Percentiles rank a stretch among this genome's conserved stretches.
These are phyloP conservation scores for Albifimbria verrucaria DNA, from an alignment of 2,329 filamentous ascomycete genomes.

Conservation along the genomic window DNA sequence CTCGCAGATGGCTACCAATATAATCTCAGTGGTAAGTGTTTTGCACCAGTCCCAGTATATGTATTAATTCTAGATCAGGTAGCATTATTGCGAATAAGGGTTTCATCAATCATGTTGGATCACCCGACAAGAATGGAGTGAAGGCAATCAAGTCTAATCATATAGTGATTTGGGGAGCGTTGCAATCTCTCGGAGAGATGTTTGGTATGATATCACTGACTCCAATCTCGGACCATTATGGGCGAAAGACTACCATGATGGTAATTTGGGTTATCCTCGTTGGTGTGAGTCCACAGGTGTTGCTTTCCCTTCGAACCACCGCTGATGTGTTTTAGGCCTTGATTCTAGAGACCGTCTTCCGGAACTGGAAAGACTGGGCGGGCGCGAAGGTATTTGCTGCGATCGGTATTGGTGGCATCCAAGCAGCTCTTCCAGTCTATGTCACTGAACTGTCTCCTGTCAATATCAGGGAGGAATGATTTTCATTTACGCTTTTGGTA, in stretches of 20 bases:
- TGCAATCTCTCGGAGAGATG: conserved; percentile 10
- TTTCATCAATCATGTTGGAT: conserved; percentile 9
- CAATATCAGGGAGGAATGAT: conserved; percentile 12
- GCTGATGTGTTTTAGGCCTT: too few relatives aligned
- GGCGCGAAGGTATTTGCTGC: conserved; percentile 13
- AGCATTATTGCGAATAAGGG: conserved; percentile 11
- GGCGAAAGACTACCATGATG: conserved; percentile 9
- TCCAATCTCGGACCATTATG: conserved; percentile 6
- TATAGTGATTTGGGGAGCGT: conserved; percentile 9
- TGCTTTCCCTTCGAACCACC: too few relatives aligned
- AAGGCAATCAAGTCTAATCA: conserved; percentile 7
- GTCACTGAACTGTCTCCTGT: conserved; percentile 12
- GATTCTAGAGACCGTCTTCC: conserved; percentile 12
- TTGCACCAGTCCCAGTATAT: not conserved
- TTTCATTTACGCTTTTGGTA: conserved; percentile 11
- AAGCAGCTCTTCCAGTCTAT: conserved; percentile 7
- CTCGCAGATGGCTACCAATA: conserved; percentile 9
- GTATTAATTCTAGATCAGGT: not conserved
- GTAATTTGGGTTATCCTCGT: conserved; percentile 10
- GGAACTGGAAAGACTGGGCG: conserved; percentile 11
- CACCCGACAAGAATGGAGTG: conserved; percentile 3
- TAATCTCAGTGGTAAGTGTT: conserved; percentile 6
- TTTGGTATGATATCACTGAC: conserved; percentile 7
- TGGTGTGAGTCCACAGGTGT: conserved; percentile 9
- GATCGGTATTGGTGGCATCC: conserved; percentile 7